Percentiles rank a stretch among this genome's conserved stretches.
These are phyloP conservation scores for Corymbia maculata DNA, from an alignment of 345 rosid species.

Conservation along the genomic window DNA sequence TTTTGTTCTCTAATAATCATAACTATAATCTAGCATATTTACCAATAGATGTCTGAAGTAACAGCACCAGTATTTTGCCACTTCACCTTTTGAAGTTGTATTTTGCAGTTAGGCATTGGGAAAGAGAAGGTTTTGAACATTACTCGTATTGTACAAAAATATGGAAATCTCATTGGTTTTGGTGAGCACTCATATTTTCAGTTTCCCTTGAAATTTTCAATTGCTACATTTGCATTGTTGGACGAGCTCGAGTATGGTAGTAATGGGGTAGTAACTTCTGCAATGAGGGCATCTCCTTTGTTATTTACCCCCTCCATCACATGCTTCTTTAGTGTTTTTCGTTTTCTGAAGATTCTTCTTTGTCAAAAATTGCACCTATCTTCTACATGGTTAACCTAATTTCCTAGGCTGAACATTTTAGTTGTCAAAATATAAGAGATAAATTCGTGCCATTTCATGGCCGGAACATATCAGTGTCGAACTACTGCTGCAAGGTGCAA, in stretches of 20 bases:
- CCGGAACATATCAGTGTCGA: background rate
- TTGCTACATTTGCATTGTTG: background rate
- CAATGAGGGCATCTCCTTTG: background rate
- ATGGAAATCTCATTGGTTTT: conserved; percentile 73
- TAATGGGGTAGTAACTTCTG: background rate
- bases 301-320: background rate
- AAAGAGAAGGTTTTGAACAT: conserved; percentile 56
- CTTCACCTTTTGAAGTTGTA: background rate
- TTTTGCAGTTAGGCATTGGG: conserved; percentile 60
- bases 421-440: background rate
- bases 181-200: conserved; percentile 36
- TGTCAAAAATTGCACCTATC: background rate
- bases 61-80: background rate
- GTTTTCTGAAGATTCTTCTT: background rate
- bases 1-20: background rate
- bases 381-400: background rate
- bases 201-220: background rate
- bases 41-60: background rate
- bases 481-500: background rate
- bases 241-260: background rate
- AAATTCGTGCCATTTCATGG: background rate
- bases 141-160: conserved; percentile 41
- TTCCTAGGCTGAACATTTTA: background rate
- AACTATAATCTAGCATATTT: background rate
- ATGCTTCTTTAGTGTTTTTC: background rate